These are phyloP conservation scores for Haberlea rhodopensis DNA, from an alignment of 257 asterid species.

Conservation along the genomic window DNA sequence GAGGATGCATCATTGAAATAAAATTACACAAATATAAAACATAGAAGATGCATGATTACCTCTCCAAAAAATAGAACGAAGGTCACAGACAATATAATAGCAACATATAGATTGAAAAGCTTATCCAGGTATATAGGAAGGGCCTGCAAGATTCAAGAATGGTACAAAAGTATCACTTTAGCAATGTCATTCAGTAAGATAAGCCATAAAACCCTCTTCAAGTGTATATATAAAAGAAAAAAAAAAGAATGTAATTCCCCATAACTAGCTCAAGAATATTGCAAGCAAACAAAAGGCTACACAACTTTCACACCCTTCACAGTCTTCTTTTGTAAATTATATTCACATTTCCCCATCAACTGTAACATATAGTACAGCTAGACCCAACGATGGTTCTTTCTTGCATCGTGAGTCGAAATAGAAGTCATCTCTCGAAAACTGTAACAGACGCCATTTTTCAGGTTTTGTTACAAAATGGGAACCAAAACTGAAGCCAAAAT, in stretches of 20 bases:
- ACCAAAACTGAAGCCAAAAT: too few species aligned
- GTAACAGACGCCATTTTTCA: too few species aligned
- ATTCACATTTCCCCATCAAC: neutral
- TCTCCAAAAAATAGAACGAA: constrained; percentile 94
- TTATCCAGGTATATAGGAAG: constrained; percentile 93
- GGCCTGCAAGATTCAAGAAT: constrained; percentile 62
- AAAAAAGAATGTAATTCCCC: neutral
- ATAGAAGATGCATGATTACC: constrained; percentile 40
- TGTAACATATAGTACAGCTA: neutral
- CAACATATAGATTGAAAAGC: constrained; percentile 86
- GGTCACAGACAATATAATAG: constrained; percentile 90
- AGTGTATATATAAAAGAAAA: neutral
- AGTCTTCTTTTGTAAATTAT: neutral
- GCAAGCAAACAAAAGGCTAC: constrained; percentile 8
- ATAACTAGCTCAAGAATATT: neutral
- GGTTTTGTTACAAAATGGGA: too few species aligned
- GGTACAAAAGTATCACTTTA: constrained; percentile 5
- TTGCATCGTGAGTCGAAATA: neutral
- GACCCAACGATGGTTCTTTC: neutral
- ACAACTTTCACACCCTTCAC: constrained; percentile 2
- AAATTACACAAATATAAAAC: constrained; percentile 13
- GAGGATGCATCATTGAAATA: constrained; percentile 18
- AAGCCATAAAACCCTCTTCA: neutral
- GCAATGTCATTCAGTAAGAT: constrained; percentile 13
- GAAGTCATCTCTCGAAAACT: neutral